Percentiles rank a stretch among this genome's conserved stretches.
phyloP scores from a whole-genome alignment of 192 early-diverging fungal species.

The Podila horticola region DNA sequence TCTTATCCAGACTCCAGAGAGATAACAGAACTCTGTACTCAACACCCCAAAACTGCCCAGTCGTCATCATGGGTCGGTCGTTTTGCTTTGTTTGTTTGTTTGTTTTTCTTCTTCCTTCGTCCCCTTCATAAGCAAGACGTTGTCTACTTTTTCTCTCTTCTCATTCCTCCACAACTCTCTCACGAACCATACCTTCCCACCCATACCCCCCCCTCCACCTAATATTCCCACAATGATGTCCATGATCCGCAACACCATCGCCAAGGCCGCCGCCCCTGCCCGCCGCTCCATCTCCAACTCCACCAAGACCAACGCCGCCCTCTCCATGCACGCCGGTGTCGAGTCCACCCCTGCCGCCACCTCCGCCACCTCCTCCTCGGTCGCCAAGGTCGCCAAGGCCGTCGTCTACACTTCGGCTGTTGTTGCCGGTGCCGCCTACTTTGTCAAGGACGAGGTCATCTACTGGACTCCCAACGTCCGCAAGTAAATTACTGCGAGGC shows the following conservation, averaged over 20 bases:
- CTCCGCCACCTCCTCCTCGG: not conserved
- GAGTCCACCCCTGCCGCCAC: not conserved
- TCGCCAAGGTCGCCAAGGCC: constrained; percentile 16
- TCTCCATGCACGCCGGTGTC: constrained; percentile 1
- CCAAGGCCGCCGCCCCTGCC: constrained; percentile 11
- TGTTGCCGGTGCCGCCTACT: constrained; percentile 15
- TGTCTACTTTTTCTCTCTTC: not conserved
- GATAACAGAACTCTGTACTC: not conserved
- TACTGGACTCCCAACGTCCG: constrained; percentile 38
- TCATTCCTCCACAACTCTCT: not conserved
- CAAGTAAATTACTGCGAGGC: constrained; percentile 18
- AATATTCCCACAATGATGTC: constrained; percentile 26
- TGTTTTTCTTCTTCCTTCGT: not conserved
- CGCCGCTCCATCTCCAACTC: constrained; percentile 32
- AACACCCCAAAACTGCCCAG: not conserved
- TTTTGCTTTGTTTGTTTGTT: not conserved
- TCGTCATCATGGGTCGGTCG: not conserved
- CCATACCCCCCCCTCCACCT: not conserved
- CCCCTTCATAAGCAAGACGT: not conserved
- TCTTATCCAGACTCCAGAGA: not conserved
- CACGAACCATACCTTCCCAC: not conserved
- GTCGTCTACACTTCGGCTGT: constrained; percentile 25
- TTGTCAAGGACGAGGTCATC: constrained; percentile 38
- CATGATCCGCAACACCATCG: constrained; percentile 15
- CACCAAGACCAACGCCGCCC: constrained; percentile 10